Evolutionary conservation across 495 filamentous ascomycete species (phyloP).

Genomic region (Tuber magnatum): DNA sequence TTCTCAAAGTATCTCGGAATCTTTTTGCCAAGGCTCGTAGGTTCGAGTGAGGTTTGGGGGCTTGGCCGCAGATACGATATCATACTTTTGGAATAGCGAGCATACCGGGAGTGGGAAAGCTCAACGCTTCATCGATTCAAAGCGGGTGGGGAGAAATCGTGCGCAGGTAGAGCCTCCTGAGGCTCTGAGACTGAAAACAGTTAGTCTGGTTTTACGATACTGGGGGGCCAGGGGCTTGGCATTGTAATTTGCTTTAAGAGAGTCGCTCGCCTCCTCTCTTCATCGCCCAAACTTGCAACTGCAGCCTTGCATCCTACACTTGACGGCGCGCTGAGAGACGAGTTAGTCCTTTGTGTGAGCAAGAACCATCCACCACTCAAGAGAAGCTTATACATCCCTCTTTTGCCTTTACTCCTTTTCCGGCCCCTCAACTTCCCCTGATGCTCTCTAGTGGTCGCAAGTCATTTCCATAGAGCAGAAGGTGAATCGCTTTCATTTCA

Average conservation of each 20-base stretch:
- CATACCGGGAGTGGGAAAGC: not conserved
- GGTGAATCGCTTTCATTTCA: not conserved
- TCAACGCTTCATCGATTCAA: not conserved
- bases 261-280: not conserved
- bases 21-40: not conserved
- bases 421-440: not conserved
- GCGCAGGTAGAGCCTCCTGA: not conserved
- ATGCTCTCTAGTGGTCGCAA: not conserved
- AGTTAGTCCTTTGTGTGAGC: not conserved
- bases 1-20: not conserved
- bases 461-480: not conserved
- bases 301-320: not conserved
- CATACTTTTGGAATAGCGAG: not conserved
- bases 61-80: not conserved
- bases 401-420: not conserved
- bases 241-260: not conserved
- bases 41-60: not conserved
- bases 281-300: not conserved
- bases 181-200: not conserved
- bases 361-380: not conserved
- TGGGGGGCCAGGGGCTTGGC: not conserved
- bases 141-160: not conserved
- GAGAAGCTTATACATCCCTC: not conserved
- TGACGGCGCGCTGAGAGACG: not conserved
- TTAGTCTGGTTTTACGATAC: not conserved